Base-by-base conservation (phyloP, 352 stramenopile genomes). In the Globisporangium echinulatum region DNA sequence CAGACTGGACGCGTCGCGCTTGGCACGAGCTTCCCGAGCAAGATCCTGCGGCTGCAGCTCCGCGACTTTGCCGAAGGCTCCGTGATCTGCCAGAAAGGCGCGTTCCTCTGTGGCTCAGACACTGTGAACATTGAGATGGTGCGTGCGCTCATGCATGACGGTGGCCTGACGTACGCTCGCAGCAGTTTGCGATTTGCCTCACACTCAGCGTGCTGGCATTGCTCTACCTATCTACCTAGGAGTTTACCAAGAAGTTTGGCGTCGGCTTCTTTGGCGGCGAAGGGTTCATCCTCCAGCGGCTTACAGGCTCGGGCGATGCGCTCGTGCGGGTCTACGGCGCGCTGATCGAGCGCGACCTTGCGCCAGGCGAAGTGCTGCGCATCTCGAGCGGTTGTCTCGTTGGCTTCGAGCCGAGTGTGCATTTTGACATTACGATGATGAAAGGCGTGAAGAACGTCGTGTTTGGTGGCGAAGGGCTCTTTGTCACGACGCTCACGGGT, bases 251-350 rank as follows among this genome's bases (percentile, higher is more conserved):
- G 51, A 92, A 92, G 25, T 87, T 97, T 67, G 86, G 78, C 10
- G 72, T 90, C 5, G 94, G 94, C 0, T 97, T 98, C 62, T 98
- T 98, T 74, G 92, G 94, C 33, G 92, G 94, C 9, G 88, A 98
- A 82, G 94, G 92, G 5, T 98, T 98, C 67, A 93, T 98, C 40
- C 63, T 98, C 38, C 92, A 98, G 78, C 77, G 86, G 4, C 67
- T 98, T n/a, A 92, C 84, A 2, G 92, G 91, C 5, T 70, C 77
- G 8, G 94, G 92, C 6, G 92, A 98, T 58, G 92, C 94, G 0
- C 87, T 98, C 52, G 77, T 98, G 33, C 94, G 95, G 50, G 94
- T 86, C 6, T 95, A 86, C 38, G 94, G 94, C 10, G 73, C 89
- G 7, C 63, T 98, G 13, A 97, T 97, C 46, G 67, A 84, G 56